These are phyloP conservation scores for Mortierella sp. DNA, from an alignment of 371 early-diverging fungal genomes.

Conservation along the genomic window DNA sequence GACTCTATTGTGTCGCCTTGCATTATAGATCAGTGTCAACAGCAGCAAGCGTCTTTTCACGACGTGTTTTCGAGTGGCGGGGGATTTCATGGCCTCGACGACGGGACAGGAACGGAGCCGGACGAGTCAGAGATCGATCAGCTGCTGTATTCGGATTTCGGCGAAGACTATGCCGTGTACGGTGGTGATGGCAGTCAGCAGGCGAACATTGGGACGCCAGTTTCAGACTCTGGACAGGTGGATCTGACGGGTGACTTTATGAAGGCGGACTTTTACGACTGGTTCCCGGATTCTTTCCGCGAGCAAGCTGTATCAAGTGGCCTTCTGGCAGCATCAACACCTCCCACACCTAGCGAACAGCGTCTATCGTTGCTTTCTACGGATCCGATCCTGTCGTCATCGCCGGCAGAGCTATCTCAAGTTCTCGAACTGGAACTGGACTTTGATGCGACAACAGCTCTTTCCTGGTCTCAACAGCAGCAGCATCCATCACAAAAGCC, in stretches of 20 bases:
- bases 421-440: conserved; percentile 33
- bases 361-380: conserved; percentile 31
- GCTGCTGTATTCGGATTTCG: conserved; percentile 49
- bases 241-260: conserved; percentile 30
- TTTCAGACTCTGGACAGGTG: conserved; percentile 16
- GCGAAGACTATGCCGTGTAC: conserved; percentile 35
- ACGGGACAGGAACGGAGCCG: conserved; percentile 30
- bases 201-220: conserved; percentile 26
- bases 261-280: conserved; percentile 38
- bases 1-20: neutral
- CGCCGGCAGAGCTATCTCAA: conserved; percentile 42
- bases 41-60: neutral
- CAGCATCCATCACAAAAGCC: conserved; percentile 10
- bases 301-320: neutral
- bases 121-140: conserved; percentile 46
- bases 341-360: conserved; percentile 8
- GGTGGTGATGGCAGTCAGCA: neutral
- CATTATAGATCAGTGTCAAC: neutral
- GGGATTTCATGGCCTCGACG: conserved; percentile 18
- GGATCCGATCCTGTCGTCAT: conserved; percentile 46
- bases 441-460: conserved; percentile 26
- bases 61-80: neutral
- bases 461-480: conserved; percentile 27
- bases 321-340: neutral
- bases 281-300: conserved; percentile 33